These are phyloP conservation scores for Yamadazyma trypodendri DNA, from an alignment of 1,139 yeast species.

Conservation along the genomic window DNA sequence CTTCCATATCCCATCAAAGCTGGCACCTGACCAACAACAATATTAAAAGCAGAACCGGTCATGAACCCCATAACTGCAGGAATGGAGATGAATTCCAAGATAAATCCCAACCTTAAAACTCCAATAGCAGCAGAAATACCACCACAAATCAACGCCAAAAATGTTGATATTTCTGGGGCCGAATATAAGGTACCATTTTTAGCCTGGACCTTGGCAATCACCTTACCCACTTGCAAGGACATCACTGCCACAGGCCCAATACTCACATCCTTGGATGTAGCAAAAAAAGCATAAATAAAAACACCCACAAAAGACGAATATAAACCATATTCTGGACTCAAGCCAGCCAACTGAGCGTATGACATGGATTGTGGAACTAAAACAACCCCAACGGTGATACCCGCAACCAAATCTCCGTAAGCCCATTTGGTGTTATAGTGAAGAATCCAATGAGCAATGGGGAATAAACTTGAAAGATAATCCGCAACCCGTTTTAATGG, in stretches of 20 bases:
- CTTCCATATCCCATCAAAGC: slow-evolving; percentile 74
- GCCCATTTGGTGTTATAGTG: slow-evolving; percentile 82
- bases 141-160: slow-evolving; percentile 80
- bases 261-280: slow-evolving; percentile 92
- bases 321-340: slow-evolving; percentile 80
- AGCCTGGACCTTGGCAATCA: slow-evolving; percentile 59
- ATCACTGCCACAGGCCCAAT: slow-evolving; percentile 98
- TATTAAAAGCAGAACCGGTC: slow-evolving; percentile 89
- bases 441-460: slow-evolving; percentile 77
- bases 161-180: slow-evolving; percentile 75
- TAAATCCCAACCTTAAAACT: slow-evolving; percentile 77
- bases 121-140: slow-evolving; percentile 82
- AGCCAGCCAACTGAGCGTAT: slow-evolving; percentile 82
- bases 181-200: slow-evolving; percentile 38
- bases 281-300: slow-evolving; percentile 82
- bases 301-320: slow-evolving; percentile 94
- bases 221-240: slow-evolving; percentile 84
- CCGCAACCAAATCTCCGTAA: slow-evolving; percentile 82
- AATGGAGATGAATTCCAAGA: slow-evolving; percentile 82
- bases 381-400: slow-evolving; percentile 89
- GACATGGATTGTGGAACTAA: slow-evolving; percentile 96
- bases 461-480: slow-evolving; percentile 69
- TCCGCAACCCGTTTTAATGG: slow-evolving; percentile 40
- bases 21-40: slow-evolving; percentile 83
- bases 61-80: slow-evolving; percentile 96